Base-by-base conservation (phyloP, 1,284 basidiomycete genomes). In the Pseudozyma sp. region DNA sequence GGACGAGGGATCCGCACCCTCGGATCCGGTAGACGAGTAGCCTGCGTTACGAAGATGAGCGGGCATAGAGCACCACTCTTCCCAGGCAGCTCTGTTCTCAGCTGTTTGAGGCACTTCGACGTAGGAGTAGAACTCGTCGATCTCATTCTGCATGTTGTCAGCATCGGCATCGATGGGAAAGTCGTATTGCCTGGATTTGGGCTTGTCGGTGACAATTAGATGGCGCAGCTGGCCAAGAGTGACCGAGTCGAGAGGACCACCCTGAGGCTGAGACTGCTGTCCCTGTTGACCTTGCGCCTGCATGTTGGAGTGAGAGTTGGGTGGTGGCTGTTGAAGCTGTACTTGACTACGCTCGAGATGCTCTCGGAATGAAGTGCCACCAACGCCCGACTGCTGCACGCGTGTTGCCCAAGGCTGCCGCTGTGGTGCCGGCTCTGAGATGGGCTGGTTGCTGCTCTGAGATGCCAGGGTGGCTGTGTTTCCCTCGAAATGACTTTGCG, bases 81-180 rank as follows among this genome's bases (percentile, higher is more conserved):
- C 90, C 92, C 94, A 98, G 48, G 92, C 91, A 79, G 90, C 91
- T 69, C 93, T 87, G 84, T 95, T 95, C 87, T 95, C 93, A 3
- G 90, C 90, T 14, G 95, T 91, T 84, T 95, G 92, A 0, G 92
- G 90, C 88, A 95, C 94, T 87, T 99, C 96, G 63, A 96, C 91
- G 86, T 97, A 99, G 31, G 94, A 94, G 86, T 97, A 99, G 87
- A 99, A 98, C 86, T 99, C 97, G 74, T 98, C 93, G 50, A 99
- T 92, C 86, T 98, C 97, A 79, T 93, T 93, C 88, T 95, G 91
- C 48, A 97, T 90, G 16, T 92, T 93, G 86, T 98, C 94, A 80
- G 96, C 93, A 84, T 99, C 96, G 34, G 85, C 83, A 25, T 83
- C 60, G 11, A 80, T 64, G 18, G 82, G 73, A 43, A 81, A 84